Evolutionary conservation across 2,329 filamentous ascomycete species (phyloP).

Genomic region (Graphiopsis chlorocephala): DNA sequence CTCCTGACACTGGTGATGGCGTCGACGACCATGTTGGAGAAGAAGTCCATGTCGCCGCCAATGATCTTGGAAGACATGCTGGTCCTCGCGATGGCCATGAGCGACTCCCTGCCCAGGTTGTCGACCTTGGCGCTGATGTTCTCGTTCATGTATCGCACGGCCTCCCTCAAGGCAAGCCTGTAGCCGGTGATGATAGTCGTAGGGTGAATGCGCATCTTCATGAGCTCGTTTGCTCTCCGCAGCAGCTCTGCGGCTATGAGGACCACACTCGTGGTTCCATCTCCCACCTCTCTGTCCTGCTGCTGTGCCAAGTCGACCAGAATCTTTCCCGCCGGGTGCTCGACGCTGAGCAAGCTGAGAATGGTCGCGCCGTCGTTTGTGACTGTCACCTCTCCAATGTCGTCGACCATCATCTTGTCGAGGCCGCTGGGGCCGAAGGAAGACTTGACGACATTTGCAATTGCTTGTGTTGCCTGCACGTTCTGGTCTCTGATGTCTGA

Average conservation of each 20-base stretch:
- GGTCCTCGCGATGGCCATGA: constrained; percentile 94
- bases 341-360: constrained; percentile 88
- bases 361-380: constrained; percentile 99
- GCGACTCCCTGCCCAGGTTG: constrained; percentile 80
- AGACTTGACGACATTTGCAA: constrained; percentile 98
- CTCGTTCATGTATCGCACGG: constrained; percentile 98
- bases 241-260: constrained; percentile 95
- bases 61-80: constrained; percentile 99
- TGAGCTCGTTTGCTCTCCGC: constrained; percentile 90
- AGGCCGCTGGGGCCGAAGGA: constrained; percentile 96
- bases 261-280: constrained; percentile 96
- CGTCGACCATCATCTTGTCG: constrained; percentile 99
- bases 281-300: constrained; percentile 98
- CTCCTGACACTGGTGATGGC: constrained; percentile 93
- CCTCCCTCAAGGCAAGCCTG: constrained; percentile 89
- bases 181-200: constrained; percentile 99
- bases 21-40: constrained; percentile 95
- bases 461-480: constrained; percentile 92
- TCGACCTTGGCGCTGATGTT: constrained; percentile 97
- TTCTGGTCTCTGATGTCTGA: constrained; percentile 97
- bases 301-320: constrained; percentile 96
- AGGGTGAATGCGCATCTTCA: constrained; percentile 99
- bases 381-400: constrained; percentile 98
- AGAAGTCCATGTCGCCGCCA: constrained; percentile 92
- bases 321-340: constrained; percentile 97